Evolutionary conservation across 257 asterid genomes (phyloP).

Genomic region (Leonotis leonurus): DNA sequence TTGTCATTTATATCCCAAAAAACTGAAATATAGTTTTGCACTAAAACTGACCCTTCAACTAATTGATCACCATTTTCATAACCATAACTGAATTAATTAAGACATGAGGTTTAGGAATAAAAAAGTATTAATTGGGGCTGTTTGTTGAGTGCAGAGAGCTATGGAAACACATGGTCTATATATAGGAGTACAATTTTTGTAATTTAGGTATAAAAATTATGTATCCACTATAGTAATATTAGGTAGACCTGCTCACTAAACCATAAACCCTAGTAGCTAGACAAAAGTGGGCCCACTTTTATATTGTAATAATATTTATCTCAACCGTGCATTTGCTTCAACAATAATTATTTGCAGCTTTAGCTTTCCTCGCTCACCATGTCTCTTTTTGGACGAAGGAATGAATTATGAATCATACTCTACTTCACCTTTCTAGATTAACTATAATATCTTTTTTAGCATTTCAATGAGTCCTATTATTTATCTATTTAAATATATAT

Average conservation of each 20-base stretch:
- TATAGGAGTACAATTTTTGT: slow-evolving; percentile 3
- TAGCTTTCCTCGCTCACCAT: slow-evolving; percentile 15
- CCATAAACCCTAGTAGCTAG: slow-evolving; percentile 26
- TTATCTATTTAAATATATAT: no score
- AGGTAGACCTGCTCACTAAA: slow-evolving; percentile 33
- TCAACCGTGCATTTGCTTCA: slow-evolving; percentile 27
- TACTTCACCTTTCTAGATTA: no score
- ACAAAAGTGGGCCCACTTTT: slow-evolving; percentile 23
- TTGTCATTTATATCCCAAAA: slow-evolving; percentile 3
- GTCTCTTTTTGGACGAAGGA: slow-evolving; percentile 1
- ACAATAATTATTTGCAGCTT: background rate
- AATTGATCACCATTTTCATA: background rate
- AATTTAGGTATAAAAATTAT: slow-evolving; percentile 6
- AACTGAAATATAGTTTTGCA: background rate
- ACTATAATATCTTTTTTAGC: no score
- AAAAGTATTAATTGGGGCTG: slow-evolving; percentile 12
- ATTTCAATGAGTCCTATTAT: no score
- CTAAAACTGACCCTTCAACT: slow-evolving; percentile 17
- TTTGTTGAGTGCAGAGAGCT: slow-evolving; percentile 21
- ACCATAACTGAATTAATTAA: background rate
- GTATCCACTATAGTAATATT: slow-evolving; percentile 11
- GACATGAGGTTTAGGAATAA: slow-evolving; percentile 13
- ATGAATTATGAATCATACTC: background rate
- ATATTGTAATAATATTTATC: slow-evolving; percentile 2
- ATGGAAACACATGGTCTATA: slow-evolving; percentile 38